Base-by-base conservation (phyloP, 805 yeast species). In the Jamesozyma piceae region DNA sequence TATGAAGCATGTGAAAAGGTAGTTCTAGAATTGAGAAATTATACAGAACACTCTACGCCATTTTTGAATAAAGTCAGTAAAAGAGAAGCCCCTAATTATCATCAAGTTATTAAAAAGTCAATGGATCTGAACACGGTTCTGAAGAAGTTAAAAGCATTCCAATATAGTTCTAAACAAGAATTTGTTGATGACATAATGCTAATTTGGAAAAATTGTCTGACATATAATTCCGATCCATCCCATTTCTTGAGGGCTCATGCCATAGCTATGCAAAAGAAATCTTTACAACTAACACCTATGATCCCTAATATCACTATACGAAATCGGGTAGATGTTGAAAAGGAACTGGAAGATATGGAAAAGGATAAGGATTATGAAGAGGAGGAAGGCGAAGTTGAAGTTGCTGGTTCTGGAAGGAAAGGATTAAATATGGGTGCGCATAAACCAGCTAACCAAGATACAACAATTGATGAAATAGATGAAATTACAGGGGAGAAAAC, bases 1-100 rank as follows among this genome's bases (percentile, higher is more conserved):
- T 92, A 92, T 57, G 98, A 94, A 53, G 95, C 97, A 0, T 90
- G 97, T 55, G 99, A 92, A 54, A 89, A 88, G 56, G 98, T 92
- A 1, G 89, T 90, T 0, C 67, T 80, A 49, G 97, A 92, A 54
- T 67, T 92, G 27, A 73, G 98, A 56, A 85, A 90, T 5, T 86
- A 82, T 52, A 90, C 98, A 0, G 97, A 92, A 56, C 97, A 92
- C 63, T 88, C 97, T 0, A 88, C 97, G 1, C 95, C 97, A 0
- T 92, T 92, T 57, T 69, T 92, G 50, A 92, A 89, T 64, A 85
- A 86, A 57, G 99, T 92, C n/a, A 86, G 92, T 45, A 92, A 92
- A 59, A 74, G 98, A 43, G 99, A 92, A 55, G 99, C 99, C 0
- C 99, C 98, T 6, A 92, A 92, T 58, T 92, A 92, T 63, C 87